These are phyloP conservation scores for Marasmius sp. DNA, from an alignment of 1,284 basidiomycete species.

Conservation along the genomic window DNA sequence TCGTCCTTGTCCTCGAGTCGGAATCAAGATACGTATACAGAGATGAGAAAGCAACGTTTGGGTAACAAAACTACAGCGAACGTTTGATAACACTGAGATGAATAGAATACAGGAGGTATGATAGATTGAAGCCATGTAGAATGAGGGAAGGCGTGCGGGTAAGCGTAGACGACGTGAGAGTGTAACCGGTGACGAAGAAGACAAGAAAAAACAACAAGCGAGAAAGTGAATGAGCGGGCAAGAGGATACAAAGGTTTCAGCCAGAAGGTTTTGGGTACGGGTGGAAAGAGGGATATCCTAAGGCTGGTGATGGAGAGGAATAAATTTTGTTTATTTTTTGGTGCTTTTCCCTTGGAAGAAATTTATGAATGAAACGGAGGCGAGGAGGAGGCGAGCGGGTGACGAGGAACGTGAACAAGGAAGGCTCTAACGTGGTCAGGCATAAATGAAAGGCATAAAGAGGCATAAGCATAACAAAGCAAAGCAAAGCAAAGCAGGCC, in stretches of 20 bases:
- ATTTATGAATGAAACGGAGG: background rate
- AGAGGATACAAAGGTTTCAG: background rate
- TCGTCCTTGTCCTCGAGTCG: background rate
- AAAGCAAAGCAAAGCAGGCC: background rate
- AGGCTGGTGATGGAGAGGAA: background rate
- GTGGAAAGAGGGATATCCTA: background rate
- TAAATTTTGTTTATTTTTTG: background rate
- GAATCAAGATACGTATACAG: background rate
- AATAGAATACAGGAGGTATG: background rate
- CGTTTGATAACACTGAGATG: background rate
- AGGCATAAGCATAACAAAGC: background rate
- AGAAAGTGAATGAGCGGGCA: background rate
- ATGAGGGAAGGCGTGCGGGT: background rate
- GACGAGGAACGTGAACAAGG: background rate
- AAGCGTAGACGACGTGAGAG: background rate
- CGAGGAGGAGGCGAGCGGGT: background rate
- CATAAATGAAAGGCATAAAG: background rate
- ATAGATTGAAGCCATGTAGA: background rate
- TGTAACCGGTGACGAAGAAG: background rate
- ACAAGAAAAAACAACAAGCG: background rate
- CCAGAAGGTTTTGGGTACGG: background rate
- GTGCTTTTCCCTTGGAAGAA: background rate
- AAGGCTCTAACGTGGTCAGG: background rate
- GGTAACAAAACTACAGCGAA: background rate
- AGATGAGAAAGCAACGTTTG: background rate